Base-by-base conservation (phyloP, 805 yeast genomes). In the Cyberlindnera maritima region DNA sequence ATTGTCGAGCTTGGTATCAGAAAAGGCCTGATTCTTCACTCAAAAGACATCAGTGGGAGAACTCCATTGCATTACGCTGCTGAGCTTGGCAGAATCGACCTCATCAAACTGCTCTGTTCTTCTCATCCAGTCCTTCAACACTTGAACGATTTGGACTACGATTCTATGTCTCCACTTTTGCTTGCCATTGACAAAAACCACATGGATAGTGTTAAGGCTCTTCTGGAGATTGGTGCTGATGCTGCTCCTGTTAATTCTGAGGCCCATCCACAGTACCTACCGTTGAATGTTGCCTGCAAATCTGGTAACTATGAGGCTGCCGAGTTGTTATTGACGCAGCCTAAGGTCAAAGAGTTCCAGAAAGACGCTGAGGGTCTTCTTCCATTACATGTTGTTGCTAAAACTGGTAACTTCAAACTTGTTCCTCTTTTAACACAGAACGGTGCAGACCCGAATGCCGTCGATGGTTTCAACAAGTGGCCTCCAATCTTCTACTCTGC, bases 401-500 rank as follows among this genome's bases (percentile, higher is more conserved):
- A 94, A 42, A 81, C 85, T 7, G 97, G 97, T 1, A 89, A 84
- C 61, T 71, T 74, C 52, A 70, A 80, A 47, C 71, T 92, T 28
- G 81, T 94, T 12, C 78, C 83, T 26, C 65, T 90, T 39, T 68
- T 94, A 29, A 74, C 87, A 2, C 68, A 76, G n/a, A 75, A 84
- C 53, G 92, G 91, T 4, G 85, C 87, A 2, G 80, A 85, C 57
- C 80, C 92, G 5, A 87, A 94, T 65, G 82, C 79, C 49, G 58
- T 83, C 9, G 98, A 94, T 66, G 85, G 88, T 44, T 81, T 89
- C 47, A 90, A 91, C 61, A 85, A 85, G 57, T 94, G 98, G 97
- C 83, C 97, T 0, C 96, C 98, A 0, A 75, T 94, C 2, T 88
- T 90, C 59, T 92, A 94, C 64, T 88, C 96, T 18, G 91, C 91